Percentiles rank a stretch among this genome's conserved stretches.
phyloP scores from a whole-genome alignment of 1,284 basidiomycete species.

The Xerocomus amazonicus region DNA sequence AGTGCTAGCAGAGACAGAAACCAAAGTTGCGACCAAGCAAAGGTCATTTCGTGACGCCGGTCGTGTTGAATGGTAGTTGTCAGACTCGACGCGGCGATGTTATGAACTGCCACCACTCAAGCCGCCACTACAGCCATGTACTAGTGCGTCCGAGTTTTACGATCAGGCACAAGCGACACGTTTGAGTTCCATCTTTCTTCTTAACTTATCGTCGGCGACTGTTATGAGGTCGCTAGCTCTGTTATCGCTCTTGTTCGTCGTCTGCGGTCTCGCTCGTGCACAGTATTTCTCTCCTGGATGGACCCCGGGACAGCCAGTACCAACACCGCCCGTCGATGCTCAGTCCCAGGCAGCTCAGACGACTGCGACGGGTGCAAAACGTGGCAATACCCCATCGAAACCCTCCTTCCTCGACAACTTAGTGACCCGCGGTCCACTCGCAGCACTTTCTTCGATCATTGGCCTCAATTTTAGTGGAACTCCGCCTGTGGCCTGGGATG shows the following conservation, averaged over 20 bases:
- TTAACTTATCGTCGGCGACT: not conserved
- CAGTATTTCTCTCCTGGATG: conserved; percentile 79
- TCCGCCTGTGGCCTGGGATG: conserved; percentile 58
- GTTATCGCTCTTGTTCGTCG: conserved; percentile 36
- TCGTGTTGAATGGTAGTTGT: not conserved
- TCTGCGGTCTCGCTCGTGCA: conserved; percentile 42
- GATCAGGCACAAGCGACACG: not conserved
- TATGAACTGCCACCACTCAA: not conserved
- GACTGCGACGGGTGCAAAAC: conserved; percentile 19
- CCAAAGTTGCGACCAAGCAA: conserved; percentile 13
- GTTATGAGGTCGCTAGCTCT: conserved; percentile 47
- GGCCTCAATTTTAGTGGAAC: conserved; percentile 70
- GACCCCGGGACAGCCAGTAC: conserved; percentile 61
- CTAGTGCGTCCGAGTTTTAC: too few species aligned
- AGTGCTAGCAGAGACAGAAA: conserved; percentile 14
- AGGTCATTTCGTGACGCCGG: conserved; percentile 3
- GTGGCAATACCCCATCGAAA: conserved; percentile 9
- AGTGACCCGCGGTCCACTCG: conserved; percentile 41
- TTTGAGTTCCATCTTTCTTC: not conserved
- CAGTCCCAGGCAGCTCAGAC: conserved; percentile 16
- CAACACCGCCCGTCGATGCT: conserved; percentile 24
- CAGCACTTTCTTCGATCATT: conserved; percentile 47
- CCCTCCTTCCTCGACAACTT: conserved; percentile 28
- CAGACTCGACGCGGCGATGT: not conserved
- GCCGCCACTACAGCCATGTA: too few species aligned